These are phyloP conservation scores for Triticum monococcum DNA, from an alignment of 176 grass and related monocot species.

Conservation along the genomic window DNA sequence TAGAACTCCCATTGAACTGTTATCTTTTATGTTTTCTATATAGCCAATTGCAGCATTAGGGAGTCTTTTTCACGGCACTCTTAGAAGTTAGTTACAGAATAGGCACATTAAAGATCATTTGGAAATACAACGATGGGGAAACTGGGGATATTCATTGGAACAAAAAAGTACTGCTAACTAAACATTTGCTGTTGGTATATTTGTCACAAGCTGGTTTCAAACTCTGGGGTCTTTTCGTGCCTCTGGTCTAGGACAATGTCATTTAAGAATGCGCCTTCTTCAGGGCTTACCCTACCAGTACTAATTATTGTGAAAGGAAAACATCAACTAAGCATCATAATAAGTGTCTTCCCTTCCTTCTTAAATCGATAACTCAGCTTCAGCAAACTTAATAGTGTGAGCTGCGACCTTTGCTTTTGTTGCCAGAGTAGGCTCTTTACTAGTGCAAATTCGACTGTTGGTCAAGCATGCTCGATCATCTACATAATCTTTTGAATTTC, in stretches of 20 bases:
- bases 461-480: not conserved
- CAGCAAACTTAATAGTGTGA: not conserved
- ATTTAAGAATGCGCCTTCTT: conserved; percentile 8
- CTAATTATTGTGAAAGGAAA: conserved; percentile 31
- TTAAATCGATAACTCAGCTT: not conserved
- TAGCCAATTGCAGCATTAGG: not conserved
- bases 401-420: not conserved
- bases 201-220: not conserved
- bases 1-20: not conserved
- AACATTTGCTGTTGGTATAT: not conserved
- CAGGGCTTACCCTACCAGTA: not conserved
- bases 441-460: not conserved
- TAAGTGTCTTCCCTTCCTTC: not conserved
- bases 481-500: not conserved
- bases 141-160: conserved; percentile 3
- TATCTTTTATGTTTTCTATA: not conserved
- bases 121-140: not conserved
- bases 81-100: not conserved
- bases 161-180: not conserved
- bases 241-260: not conserved
- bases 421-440: conserved; percentile 5
- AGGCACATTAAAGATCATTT: not conserved
- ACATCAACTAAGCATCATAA: not conserved
- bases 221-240: conserved; percentile 1
- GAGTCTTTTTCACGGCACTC: not conserved